phyloP scores from a whole-genome alignment of 2,329 filamentous ascomycete genomes.

The Taxawa tesnikishii region DNA sequence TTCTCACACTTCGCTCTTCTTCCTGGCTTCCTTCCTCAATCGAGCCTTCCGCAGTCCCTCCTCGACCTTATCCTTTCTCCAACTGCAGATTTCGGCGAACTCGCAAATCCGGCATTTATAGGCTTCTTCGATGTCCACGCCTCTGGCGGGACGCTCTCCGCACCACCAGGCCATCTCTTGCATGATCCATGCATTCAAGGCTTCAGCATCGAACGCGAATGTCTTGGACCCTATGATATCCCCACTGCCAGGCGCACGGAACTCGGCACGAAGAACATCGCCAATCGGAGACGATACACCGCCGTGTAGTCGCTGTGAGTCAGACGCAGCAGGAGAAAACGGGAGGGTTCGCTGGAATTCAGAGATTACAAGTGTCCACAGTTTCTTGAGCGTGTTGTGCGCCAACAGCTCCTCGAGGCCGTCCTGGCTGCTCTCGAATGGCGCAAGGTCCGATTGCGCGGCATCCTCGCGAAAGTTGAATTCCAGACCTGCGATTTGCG shows the following conservation, averaged over 20 bases:
- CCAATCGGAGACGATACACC: slow-evolving; percentile 34
- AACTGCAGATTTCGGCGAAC: slow-evolving; percentile 66
- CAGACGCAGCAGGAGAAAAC: slow-evolving; percentile 35
- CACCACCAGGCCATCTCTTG: slow-evolving; percentile 80
- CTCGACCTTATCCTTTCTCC: slow-evolving; percentile 59
- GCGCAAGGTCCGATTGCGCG: slow-evolving; percentile 18
- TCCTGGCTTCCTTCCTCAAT: slow-evolving; percentile 4
- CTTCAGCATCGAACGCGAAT: slow-evolving; percentile 53
- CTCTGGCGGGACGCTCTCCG: slow-evolving; percentile 57
- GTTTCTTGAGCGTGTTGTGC: slow-evolving; percentile 45
- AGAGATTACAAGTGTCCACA: slow-evolving; percentile 53
- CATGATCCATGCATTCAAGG: slow-evolving; percentile 53
- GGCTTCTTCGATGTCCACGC: slow-evolving; percentile 72
- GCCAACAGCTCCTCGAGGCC: slow-evolving; percentile 39
- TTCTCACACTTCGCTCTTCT: slow-evolving; percentile 9
- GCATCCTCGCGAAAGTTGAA: slow-evolving; percentile 38
- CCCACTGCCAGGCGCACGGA: slow-evolving; percentile 34
- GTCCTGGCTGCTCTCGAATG: slow-evolving; percentile 30
- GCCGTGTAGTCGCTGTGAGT: no score
- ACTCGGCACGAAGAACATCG: slow-evolving; percentile 45
- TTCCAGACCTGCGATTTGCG: slow-evolving; percentile 58
- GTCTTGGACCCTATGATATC: slow-evolving; percentile 44
- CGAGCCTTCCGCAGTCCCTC: slow-evolving; percentile 31
- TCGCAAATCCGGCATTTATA: slow-evolving; percentile 83
- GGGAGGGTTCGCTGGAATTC: slow-evolving; percentile 38